phyloP scores from a whole-genome alignment of 164 flowering plant genomes.

The Piper betle region DNA sequence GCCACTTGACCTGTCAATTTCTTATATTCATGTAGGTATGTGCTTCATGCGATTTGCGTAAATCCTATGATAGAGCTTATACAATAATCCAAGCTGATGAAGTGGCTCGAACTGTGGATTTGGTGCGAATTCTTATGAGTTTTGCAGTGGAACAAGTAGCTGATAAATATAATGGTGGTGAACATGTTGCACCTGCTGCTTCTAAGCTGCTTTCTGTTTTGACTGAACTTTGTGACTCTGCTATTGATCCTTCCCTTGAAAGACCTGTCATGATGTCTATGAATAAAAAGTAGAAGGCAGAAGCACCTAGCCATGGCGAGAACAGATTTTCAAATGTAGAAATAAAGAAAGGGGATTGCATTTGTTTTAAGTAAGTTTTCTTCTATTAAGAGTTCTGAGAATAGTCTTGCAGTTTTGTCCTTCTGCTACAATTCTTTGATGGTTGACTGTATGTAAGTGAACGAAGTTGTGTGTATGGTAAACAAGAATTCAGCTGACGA shows the following conservation, averaged over 20 bases:
- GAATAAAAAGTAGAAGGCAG: constrained; percentile 14
- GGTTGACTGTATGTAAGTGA: not conserved
- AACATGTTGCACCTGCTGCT: constrained; percentile 41
- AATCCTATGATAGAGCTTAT: constrained; percentile 94
- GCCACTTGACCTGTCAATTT: too few species aligned
- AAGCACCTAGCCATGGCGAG: constrained; percentile 6
- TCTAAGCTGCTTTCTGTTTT: constrained; percentile 61
- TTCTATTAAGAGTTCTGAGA: not conserved
- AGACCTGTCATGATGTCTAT: constrained; percentile 26
- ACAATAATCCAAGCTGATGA: constrained; percentile 50
- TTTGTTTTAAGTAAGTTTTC: constrained; percentile 55
- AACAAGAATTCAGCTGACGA: too few species aligned
- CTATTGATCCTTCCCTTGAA: constrained; percentile 39
- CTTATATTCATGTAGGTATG: constrained; percentile 45
- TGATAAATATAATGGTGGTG: constrained; percentile 38
- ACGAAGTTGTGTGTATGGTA: not conserved
- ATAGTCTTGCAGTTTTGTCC: not conserved
- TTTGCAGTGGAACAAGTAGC: constrained; percentile 66
- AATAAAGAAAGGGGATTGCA: constrained; percentile 83
- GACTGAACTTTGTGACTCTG: constrained; percentile 46
- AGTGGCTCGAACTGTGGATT: constrained; percentile 65
- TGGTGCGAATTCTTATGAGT: constrained; percentile 56
- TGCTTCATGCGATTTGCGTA: constrained; percentile 57
- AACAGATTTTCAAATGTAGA: constrained; percentile 23
- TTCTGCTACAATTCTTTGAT: not conserved